Conservation (phyloP, 176 grass and related monocot genomes). For the Carex cristatella region DNA sequence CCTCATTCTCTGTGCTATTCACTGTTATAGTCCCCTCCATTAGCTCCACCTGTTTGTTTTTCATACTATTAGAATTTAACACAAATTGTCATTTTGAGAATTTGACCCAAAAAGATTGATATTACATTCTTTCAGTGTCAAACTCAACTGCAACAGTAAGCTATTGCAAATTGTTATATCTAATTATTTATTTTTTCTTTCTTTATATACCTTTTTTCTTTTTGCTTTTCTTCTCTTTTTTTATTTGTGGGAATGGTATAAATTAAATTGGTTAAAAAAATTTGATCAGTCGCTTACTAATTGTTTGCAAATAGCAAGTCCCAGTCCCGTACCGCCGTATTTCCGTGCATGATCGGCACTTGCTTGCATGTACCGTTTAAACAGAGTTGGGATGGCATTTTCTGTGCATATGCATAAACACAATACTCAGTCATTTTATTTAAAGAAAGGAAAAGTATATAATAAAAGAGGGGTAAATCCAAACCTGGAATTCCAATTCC, state of each 20-base stretch:
- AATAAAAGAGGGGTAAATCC: constrained; percentile 19
- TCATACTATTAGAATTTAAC: constrained; percentile 5
- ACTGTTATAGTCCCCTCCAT: constrained; percentile 79
- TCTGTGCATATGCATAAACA: constrained; percentile 39
- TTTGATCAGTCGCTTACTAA: constrained; percentile 42
- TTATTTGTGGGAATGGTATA: background rate
- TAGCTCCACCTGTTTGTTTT: constrained; percentile 67
- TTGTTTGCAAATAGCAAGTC: constrained; percentile 97
- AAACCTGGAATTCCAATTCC: constrained; percentile 97
- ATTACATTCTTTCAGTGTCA: background rate
- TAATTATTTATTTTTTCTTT: background rate
- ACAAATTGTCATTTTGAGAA: constrained; percentile 16
- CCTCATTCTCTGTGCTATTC: constrained; percentile 62
- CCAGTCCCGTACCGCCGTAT: constrained; percentile 89
- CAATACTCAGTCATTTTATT: constrained; percentile 8
- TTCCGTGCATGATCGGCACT: constrained; percentile 84
- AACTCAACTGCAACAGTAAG: background rate
- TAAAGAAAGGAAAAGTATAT: constrained; percentile 13
- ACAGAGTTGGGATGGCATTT: constrained; percentile 71
- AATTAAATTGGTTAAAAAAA: background rate
- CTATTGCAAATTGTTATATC: background rate
- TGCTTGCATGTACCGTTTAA: constrained; percentile 94
- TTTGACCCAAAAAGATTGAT: background rate
- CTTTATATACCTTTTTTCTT: background rate
- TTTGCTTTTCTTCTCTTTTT: background rate